phyloP scores from a whole-genome alignment of 257 asterid species.

The Verbascum thapsus region DNA sequence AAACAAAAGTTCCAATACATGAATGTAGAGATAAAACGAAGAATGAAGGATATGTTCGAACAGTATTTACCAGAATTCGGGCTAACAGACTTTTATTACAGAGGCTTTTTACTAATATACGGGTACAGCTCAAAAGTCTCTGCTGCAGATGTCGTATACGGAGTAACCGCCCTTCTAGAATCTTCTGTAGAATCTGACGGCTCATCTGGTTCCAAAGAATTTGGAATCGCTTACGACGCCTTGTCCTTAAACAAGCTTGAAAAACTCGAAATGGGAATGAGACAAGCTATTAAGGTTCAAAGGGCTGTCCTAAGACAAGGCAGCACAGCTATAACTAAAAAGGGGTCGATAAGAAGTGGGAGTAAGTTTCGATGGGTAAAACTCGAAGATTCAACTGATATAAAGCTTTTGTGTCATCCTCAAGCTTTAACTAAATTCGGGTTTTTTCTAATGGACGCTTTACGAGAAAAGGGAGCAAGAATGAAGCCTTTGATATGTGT shows the following conservation, averaged over 20 bases:
- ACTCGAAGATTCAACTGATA: constrained; percentile 83
- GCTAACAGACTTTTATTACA: constrained; percentile 79
- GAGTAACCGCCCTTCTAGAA: constrained; percentile 88
- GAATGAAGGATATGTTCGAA: constrained; percentile 96
- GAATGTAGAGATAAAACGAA: constrained; percentile 81
- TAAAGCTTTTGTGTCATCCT: constrained; percentile 77
- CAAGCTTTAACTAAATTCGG: constrained; percentile 95
- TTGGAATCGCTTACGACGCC: constrained; percentile 85
- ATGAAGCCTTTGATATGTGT: constrained; percentile 94
- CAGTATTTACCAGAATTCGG: constrained; percentile 90
- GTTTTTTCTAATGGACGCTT: constrained; percentile 86
- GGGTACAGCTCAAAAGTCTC: constrained; percentile 92
- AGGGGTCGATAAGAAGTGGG: constrained; percentile 94
- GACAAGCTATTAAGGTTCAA: constrained; percentile 92
- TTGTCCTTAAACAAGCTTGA: constrained; percentile 73
- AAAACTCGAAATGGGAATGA: constrained; percentile 83
- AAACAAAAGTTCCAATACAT: constrained; percentile 89
- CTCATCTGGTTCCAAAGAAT: constrained; percentile 75
- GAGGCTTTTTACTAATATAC: constrained; percentile 75
- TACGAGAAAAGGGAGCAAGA: constrained; percentile 96
- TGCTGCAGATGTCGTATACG: constrained; percentile 96
- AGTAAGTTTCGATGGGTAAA: constrained; percentile 97
- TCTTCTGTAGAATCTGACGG: constrained; percentile 80
- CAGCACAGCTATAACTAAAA: constrained; percentile 91
- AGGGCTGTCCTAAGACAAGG: constrained; percentile 96